These are phyloP conservation scores for Pseudotsuga menziesii DNA, from an alignment of 75 land plant species.

Conservation along the genomic window DNA sequence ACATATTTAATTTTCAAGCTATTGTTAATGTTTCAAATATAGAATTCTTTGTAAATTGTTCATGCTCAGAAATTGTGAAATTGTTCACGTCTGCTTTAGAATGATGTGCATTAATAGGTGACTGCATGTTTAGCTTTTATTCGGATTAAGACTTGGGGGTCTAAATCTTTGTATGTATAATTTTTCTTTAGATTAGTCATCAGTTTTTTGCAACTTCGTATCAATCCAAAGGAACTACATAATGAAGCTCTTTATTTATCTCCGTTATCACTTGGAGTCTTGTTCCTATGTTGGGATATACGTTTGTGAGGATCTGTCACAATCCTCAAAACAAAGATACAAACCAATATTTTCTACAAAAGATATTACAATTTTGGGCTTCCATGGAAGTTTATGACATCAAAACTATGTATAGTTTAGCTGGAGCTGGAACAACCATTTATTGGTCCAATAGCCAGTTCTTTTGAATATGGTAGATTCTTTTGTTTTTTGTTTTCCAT, in stretches of 20 bases:
- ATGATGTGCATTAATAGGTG: neutral
- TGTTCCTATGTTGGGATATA: slow-evolving; percentile 76
- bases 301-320: slow-evolving; percentile 84
- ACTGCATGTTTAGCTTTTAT: neutral
- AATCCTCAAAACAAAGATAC: slow-evolving; percentile 77
- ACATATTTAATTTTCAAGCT: no score
- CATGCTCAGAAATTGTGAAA: no score
- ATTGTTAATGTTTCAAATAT: no score
- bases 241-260: slow-evolving; percentile 80
- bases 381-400: slow-evolving; percentile 88
- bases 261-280: no score
- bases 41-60: no score
- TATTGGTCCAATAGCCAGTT: no score
- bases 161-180: no score
- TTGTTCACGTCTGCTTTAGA: no score
- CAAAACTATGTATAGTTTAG: slow-evolving; percentile 58
- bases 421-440: slow-evolving; percentile 86
- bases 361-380: slow-evolving; percentile 92
- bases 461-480: no score
- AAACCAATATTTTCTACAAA: slow-evolving; percentile 79
- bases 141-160: no score
- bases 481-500: no score
- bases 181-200: neutral
- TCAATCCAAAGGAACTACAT: slow-evolving; percentile 72
- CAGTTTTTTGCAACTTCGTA: slow-evolving; percentile 66